These are phyloP conservation scores for Irpex lacteus DNA, from an alignment of 1,284 basidiomycete genomes.

Conservation along the genomic window DNA sequence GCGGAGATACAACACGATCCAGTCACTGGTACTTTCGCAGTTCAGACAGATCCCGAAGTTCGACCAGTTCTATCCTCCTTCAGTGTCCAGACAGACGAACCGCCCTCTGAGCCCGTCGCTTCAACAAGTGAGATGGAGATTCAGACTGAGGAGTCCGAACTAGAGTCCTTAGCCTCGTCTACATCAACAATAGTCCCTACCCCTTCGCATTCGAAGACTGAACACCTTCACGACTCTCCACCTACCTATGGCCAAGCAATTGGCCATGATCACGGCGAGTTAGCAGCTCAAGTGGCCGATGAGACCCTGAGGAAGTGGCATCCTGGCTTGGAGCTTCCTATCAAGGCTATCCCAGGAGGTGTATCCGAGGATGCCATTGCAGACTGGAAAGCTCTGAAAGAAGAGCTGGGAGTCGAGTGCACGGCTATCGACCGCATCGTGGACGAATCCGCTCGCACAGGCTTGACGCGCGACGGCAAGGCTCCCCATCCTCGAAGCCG, in stretches of 20 bases:
- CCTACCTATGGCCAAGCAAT: constrained; percentile 64
- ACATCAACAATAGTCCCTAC: constrained; percentile 67
- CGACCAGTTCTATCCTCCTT: constrained; percentile 12
- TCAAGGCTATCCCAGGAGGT: constrained; percentile 46
- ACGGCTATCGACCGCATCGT: constrained; percentile 74
- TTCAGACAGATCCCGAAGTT: constrained; percentile 37
- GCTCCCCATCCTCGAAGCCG: constrained; percentile 37
- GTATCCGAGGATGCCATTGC: constrained; percentile 60
- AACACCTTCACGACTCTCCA: constrained; percentile 50
- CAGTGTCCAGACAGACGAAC: constrained; percentile 30
- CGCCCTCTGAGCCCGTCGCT: constrained; percentile 28
- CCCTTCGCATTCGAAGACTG: constrained; percentile 61
- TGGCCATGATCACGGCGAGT: constrained; percentile 41
- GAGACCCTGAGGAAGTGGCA: constrained; percentile 70
- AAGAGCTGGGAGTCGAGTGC: constrained; percentile 74
- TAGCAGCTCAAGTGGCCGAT: constrained; percentile 51
- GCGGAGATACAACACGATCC: constrained; percentile 64
- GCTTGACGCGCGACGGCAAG: constrained; percentile 27
- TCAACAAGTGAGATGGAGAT: constrained; percentile 52
- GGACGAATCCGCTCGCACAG: constrained; percentile 44
- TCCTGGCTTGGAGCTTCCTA: constrained; percentile 50
- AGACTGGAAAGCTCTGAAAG: constrained; percentile 75
- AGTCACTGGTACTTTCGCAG: constrained; percentile 32
- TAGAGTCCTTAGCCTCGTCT: constrained; percentile 43
- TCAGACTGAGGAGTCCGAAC: constrained; percentile 53